A percentile compares a stretch with the other conserved stretches of the same genome.
These are phyloP conservation scores for Knoxdaviesia capensis DNA, from an alignment of 2,329 filamentous ascomycete genomes.

Conservation along the genomic window DNA sequence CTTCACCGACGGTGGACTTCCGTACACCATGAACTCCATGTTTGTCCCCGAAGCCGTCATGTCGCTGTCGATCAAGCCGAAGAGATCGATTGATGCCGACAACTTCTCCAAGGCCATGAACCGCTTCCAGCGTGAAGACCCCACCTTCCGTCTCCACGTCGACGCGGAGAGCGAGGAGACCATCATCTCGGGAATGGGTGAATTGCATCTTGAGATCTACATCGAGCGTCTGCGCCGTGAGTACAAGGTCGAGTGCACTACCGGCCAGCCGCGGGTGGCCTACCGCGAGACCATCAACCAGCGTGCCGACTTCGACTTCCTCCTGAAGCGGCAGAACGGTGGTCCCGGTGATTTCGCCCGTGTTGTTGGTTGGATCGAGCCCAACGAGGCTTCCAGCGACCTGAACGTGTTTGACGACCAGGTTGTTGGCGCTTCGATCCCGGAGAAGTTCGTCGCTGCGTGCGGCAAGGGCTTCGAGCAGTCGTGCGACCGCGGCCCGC, in stretches of 20 bases:
- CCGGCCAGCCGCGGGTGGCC: constrained; percentile 90
- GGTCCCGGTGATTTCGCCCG: constrained; percentile 91
- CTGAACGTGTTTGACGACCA: constrained; percentile 73
- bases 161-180: constrained; percentile 88
- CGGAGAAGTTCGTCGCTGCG: constrained; percentile 86
- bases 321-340: constrained; percentile 87
- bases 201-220: constrained; percentile 92
- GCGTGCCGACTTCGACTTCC: constrained; percentile 70
- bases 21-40: constrained; percentile 96
- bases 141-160: constrained; percentile 87
- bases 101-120: constrained; percentile 99
- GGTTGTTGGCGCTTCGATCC: constrained; percentile 75
- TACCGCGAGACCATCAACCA: constrained; percentile 86
- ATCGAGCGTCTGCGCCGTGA: constrained; percentile 91
- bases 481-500: constrained; percentile 66
- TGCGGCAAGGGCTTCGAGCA: constrained; percentile 87
- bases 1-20: constrained; percentile 82
- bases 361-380: constrained; percentile 82
- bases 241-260: constrained; percentile 88
- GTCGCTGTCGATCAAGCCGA: constrained; percentile 91
- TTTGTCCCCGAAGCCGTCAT: constrained; percentile 96
- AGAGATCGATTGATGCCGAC: constrained; percentile 73
- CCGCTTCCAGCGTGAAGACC: constrained; percentile 94
- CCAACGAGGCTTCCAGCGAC: constrained; percentile 43
- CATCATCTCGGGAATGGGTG: constrained; percentile 96